A percentile compares a stretch with the other conserved stretches of the same genome.
These are phyloP conservation scores for Atkinsonella hypoxylon DNA, from an alignment of 2,329 filamentous ascomycete genomes.

Conservation along the genomic window DNA sequence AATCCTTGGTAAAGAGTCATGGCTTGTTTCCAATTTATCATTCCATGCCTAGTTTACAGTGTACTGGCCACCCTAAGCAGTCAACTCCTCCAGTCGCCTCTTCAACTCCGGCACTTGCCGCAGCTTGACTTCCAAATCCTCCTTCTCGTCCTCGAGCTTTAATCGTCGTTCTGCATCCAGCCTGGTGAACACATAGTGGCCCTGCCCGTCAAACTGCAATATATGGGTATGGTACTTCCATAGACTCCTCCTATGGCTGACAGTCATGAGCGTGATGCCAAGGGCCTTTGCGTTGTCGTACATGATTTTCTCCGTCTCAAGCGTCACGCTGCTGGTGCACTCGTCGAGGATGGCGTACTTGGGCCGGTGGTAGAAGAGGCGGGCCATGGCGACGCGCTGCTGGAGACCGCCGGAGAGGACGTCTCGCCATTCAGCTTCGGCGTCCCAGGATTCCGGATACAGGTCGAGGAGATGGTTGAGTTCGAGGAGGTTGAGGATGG, in stretches of 20 bases:
- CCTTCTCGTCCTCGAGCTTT: slow-evolving; percentile 87
- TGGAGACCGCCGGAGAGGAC: slow-evolving; percentile 86
- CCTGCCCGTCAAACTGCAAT: slow-evolving; percentile 92
- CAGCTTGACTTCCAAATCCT: slow-evolving; percentile 78
- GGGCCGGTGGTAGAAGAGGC: slow-evolving; percentile 85
- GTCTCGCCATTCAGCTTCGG: slow-evolving; percentile 93
- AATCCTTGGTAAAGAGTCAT: no score
- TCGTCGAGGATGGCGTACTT: slow-evolving; percentile 95
- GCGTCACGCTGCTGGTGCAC: slow-evolving; percentile 88
- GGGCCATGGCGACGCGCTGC: slow-evolving; percentile 92
- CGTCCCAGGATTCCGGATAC: slow-evolving; percentile 72
- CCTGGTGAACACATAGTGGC: slow-evolving; percentile 77
- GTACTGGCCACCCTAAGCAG: slow-evolving; percentile 13
- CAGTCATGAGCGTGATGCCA: slow-evolving; percentile 93
- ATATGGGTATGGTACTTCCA: slow-evolving; percentile 97
- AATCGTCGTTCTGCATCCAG: slow-evolving; percentile 80
- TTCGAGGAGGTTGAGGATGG: slow-evolving; percentile 66
- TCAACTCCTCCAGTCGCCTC: slow-evolving; percentile 72
- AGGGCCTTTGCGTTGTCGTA: slow-evolving; percentile 90
- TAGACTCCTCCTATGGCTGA: slow-evolving; percentile 77
- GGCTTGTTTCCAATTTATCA: no score
- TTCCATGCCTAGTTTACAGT: no score
- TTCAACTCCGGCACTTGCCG: slow-evolving; percentile 81
- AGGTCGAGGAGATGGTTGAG: slow-evolving; percentile 73
- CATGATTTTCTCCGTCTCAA: slow-evolving; percentile 91